These are phyloP conservation scores for Nothopassalora personata DNA, from an alignment of 2,329 filamentous ascomycete species.

Conservation along the genomic window DNA sequence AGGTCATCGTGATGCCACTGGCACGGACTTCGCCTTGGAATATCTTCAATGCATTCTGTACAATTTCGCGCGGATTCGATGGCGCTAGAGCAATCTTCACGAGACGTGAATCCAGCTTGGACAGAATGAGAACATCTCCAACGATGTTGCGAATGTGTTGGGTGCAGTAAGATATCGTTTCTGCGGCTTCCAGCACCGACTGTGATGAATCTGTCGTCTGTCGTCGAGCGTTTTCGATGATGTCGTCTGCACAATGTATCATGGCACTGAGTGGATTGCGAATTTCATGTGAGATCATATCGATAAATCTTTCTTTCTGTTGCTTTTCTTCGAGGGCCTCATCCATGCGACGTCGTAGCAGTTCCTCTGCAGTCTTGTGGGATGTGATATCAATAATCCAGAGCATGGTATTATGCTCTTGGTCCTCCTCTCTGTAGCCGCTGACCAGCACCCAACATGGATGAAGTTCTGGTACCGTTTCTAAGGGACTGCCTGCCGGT, in stretches of 20 bases:
- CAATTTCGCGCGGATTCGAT: slow-evolving; percentile 31
- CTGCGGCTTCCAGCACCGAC: slow-evolving; percentile 23
- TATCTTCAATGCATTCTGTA: slow-evolving; percentile 35
- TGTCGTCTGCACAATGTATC: slow-evolving; percentile 41
- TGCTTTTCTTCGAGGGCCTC: slow-evolving; percentile 36
- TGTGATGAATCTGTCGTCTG: slow-evolving; percentile 4
- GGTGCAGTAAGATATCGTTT: slow-evolving; percentile 29
- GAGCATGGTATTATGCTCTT: slow-evolving; percentile 15
- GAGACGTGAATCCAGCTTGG: slow-evolving; percentile 32
- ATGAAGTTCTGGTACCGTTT: slow-evolving; percentile 4
- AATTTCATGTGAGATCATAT: slow-evolving; percentile 38
- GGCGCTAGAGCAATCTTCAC: slow-evolving; percentile 35
- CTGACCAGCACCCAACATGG: slow-evolving; percentile 18
- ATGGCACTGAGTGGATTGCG: slow-evolving; percentile 41
- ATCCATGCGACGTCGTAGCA: slow-evolving; percentile 35
- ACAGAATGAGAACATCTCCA: slow-evolving; percentile 44
- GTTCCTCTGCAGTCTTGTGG: slow-evolving; percentile 40
- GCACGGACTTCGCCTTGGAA: slow-evolving; percentile 37
- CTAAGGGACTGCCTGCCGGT: slow-evolving; percentile 9
- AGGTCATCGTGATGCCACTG: slow-evolving; percentile 27
- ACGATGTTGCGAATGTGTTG: slow-evolving; percentile 37
- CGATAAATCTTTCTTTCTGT: slow-evolving; percentile 30
- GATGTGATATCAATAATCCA: slow-evolving; percentile 41
- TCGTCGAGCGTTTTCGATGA: slow-evolving; percentile 20
- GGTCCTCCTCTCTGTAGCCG: slow-evolving; percentile 13